Evolutionary conservation across 176 grass and related monocot species (phyloP).

Genomic region (Oryza brachyantha): DNA sequence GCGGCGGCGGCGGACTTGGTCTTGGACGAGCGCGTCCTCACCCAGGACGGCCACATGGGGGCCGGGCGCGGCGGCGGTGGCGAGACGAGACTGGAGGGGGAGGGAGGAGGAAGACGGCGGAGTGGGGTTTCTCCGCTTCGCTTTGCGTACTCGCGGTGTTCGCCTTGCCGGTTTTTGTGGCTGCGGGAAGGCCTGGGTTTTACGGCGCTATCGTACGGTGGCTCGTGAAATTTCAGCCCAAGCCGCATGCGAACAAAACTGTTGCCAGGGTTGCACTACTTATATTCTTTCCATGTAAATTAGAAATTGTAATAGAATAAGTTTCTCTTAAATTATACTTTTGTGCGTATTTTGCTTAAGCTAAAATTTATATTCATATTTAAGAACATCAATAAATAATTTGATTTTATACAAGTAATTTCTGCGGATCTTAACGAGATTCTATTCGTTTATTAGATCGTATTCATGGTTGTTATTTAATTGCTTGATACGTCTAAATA

Average conservation of each 20-base stretch:
- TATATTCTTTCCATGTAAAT: not conserved
- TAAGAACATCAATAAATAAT: no score
- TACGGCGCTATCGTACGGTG: not conserved
- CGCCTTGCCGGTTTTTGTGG: not conserved
- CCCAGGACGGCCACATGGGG: conserved; percentile 70
- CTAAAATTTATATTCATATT: no score
- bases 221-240: not conserved
- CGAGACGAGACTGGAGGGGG: not conserved
- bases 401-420: no score
- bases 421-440: not conserved
- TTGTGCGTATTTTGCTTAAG: no score
- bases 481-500: not conserved
- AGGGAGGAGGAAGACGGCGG: not conserved
- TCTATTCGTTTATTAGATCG: not conserved
- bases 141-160: not conserved
- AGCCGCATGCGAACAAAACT: not conserved
- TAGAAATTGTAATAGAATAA: not conserved
- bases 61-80: not conserved
- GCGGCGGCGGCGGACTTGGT: conserved; percentile 12
- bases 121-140: not conserved
- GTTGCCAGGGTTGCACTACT: not conserved
- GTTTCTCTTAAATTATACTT: not conserved
- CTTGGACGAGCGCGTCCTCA: conserved; percentile 51
- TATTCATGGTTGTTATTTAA: not conserved
- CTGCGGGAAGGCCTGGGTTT: not conserved